phyloP scores from a whole-genome alignment of 108 stramenopile species.

The Skeletonema menzelii region DNA sequence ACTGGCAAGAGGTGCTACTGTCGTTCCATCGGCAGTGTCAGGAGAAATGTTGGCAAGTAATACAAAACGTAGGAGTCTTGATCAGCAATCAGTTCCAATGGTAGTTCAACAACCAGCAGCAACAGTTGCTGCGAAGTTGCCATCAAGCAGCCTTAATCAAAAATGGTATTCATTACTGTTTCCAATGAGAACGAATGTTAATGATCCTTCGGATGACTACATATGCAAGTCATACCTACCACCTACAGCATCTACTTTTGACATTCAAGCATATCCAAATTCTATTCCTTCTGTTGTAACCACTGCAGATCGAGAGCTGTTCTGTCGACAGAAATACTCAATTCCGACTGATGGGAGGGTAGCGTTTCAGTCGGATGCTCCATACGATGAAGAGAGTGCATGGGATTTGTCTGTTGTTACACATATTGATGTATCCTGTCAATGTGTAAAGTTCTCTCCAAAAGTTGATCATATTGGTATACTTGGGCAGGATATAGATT shows the following conservation, averaged over 20 bases:
- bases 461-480: background rate
- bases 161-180: background rate
- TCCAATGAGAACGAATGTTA: background rate
- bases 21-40: background rate
- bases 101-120: background rate
- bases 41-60: background rate
- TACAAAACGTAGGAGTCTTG: background rate
- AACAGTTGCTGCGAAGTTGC: background rate
- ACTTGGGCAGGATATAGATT: background rate
- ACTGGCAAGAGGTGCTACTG: background rate
- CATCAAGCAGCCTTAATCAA: background rate
- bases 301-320: background rate
- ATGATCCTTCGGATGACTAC: background rate
- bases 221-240: background rate
- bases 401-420: background rate
- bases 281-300: background rate
- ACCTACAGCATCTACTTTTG: background rate
- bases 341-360: background rate
- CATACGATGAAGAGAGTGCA: background rate
- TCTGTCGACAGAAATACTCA: background rate
- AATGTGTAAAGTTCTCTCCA: background rate
- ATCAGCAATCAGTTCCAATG: no score
- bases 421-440: background rate
- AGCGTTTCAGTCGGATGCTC: background rate
- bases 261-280: background rate